Conservation (phyloP, 192 early-diverging fungal genomes). For the Mortierella hygrophila region DNA sequence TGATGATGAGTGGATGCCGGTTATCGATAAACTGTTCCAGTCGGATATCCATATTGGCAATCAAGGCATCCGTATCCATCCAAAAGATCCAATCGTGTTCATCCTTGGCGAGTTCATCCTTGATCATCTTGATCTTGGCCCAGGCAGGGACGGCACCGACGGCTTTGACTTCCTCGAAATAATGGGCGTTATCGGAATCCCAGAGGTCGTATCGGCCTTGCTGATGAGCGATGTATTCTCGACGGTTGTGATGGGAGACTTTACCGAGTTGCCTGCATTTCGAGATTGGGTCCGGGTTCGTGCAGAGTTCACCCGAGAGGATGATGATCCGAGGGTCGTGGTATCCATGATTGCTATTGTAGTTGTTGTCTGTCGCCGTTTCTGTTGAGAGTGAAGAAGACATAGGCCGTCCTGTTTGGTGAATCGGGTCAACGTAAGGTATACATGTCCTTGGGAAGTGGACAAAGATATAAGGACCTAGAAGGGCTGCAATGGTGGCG, state of each 20-base stretch:
- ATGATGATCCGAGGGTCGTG: conserved; percentile 4
- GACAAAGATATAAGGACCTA: background rate
- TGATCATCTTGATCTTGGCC: conserved; percentile 29
- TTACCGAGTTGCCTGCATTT: background rate
- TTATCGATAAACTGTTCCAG: conserved; percentile 57
- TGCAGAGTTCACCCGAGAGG: conserved; percentile 11
- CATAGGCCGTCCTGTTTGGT: conserved; percentile 16
- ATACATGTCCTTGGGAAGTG: conserved; percentile 29
- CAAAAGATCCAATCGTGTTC: conserved; percentile 64
- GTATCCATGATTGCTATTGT: background rate
- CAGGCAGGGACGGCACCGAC: conserved; percentile 3
- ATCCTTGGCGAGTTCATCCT: conserved; percentile 7
- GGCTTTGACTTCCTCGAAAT: conserved; percentile 1
- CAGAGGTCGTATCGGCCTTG: conserved; percentile 10
- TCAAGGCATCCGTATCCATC: conserved; percentile 67
- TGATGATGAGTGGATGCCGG: conserved; percentile 20
- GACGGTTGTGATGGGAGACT: conserved; percentile 2
- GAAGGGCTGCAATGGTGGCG: too few relatives aligned
- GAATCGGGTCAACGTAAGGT: conserved; percentile 17
- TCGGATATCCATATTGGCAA: conserved; percentile 53
- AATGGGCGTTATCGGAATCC: background rate
- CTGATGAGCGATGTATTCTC: conserved; percentile 15
- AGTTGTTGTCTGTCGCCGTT: background rate
- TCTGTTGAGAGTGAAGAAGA: background rate
- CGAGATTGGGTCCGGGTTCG: background rate